Percentiles rank a stretch among this genome's conserved stretches.
phyloP scores from a whole-genome alignment of 352 stramenopile species.

The Pythium aristosporum region DNA sequence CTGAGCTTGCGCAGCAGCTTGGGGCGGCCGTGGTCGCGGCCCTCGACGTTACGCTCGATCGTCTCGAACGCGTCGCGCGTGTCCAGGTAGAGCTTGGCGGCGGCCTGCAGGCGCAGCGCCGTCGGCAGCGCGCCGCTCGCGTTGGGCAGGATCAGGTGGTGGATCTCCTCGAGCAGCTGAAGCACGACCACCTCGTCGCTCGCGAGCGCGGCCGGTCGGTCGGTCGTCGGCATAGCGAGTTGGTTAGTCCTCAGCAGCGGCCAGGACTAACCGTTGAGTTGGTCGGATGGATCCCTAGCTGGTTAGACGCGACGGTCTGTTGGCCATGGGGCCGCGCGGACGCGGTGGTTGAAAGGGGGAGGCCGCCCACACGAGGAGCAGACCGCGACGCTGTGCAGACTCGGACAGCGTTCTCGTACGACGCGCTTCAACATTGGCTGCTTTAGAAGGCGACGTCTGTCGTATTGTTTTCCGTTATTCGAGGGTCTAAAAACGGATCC shows the following conservation, averaged over 20 bases:
- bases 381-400: not conserved
- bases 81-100: slow-evolving; percentile 73
- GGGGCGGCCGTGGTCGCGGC: slow-evolving; percentile 32
- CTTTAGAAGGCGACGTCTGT: not conserved
- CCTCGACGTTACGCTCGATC: slow-evolving; percentile 56
- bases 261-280: not conserved
- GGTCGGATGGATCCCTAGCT: not conserved
- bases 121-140: slow-evolving; percentile 32
- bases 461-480: slow-evolving; percentile 13
- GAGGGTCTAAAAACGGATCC: slow-evolving; percentile 5
- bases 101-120: slow-evolving; percentile 38
- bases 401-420: not conserved
- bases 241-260: not conserved
- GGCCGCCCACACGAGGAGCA: not conserved
- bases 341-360: not conserved
- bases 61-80: slow-evolving; percentile 73
- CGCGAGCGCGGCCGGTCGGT: not conserved
- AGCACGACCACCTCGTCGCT: slow-evolving; percentile 63
- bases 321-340: not conserved
- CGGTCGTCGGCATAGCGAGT: too few species aligned
- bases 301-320: not conserved
- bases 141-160: slow-evolving; percentile 32
- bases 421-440: not conserved
- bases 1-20: slow-evolving; percentile 62
- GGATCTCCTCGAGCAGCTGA: slow-evolving; percentile 73